Evolutionary conservation across 2,329 filamentous ascomycete species (phyloP), one percentile per base, ranked within the genome.

Genomic region (Aplosporella prunicola): DNA sequence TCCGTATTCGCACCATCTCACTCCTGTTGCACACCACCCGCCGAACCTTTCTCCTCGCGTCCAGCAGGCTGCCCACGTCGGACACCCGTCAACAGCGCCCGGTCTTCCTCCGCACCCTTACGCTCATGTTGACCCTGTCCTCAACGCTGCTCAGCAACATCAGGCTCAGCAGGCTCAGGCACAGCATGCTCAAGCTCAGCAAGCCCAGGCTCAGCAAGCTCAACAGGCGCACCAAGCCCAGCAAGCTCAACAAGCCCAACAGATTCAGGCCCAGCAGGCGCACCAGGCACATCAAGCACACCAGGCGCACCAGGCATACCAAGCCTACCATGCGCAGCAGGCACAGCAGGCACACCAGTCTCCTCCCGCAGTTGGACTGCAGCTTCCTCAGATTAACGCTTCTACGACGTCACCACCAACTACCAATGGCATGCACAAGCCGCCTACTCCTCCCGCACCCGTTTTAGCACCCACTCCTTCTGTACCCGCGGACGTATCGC

Each of bases 1-100:
- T 25, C 58, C 53, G 27, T 56, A 55, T 40, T 36, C 33, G n/a
- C 31, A 20, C 20, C 44, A 34, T 35, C 42, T 28, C 40, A 32
- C 17, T 45, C 38, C 32, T 10, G 48, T 49, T 10, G 47, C 50
- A 17, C 49, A 43, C 22, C 56, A 58, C 44, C 50, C 54, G 40
- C 51, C 53, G 23, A 57, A 58, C 20, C 56, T 57, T 10, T 60
- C 60, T 32, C 53, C 60, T 18, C 57, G 58, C 28, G 50, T 58
- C 10, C 52, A 59, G n/a, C 66, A 67, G 45, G 55, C 58, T 9
- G 50, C 60, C 18, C 47, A 58, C 40, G 56, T 57, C 46, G 59
- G 33, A 6, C 39, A 22, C 48, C 9, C 56, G 57, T 43, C 52
- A 69, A 61, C 58, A 47, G 41, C 76, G 49, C 66, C 72, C 66